These are phyloP conservation scores for Podaxis carcinomalis DNA, from an alignment of 768 basidiomycete genomes.

Conservation along the genomic window DNA sequence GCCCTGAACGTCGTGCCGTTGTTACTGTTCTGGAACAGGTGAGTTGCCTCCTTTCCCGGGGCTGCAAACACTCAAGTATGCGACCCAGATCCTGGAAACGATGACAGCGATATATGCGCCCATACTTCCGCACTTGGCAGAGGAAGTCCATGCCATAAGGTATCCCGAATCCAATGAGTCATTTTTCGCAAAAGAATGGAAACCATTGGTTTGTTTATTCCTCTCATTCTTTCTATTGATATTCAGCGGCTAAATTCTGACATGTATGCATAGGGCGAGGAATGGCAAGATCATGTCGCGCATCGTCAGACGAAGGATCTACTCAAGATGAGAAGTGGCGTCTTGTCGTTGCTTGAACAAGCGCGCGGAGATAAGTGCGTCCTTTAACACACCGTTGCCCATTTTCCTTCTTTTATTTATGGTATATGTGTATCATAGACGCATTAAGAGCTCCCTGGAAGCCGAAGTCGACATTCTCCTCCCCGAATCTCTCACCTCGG, in stretches of 20 bases:
- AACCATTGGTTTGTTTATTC: constrained; percentile 48
- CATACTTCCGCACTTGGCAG: constrained; percentile 85
- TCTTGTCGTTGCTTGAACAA: constrained; percentile 68
- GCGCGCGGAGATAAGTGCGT: constrained; percentile 73
- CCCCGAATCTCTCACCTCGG: constrained; percentile 31
- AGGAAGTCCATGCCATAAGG: constrained; percentile 68
- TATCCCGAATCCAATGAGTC: constrained; percentile 37
- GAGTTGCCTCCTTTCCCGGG: not conserved
- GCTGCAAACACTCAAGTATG: not conserved
- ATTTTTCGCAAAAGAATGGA: constrained; percentile 73
- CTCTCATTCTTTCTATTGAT: not conserved
- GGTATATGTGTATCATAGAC: constrained; percentile 31
- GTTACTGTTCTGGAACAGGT: constrained; percentile 74
- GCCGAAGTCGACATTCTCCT: constrained; percentile 67
- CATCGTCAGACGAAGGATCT: constrained; percentile 62
- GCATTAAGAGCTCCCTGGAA: constrained; percentile 73
- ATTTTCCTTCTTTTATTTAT: constrained; percentile 1
- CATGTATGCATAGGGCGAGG: constrained; percentile 34
- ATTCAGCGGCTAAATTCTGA: not conserved
- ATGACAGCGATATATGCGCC: constrained; percentile 76
- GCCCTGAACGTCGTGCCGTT: constrained; percentile 55
- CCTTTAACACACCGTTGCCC: not conserved
- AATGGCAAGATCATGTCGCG: constrained; percentile 60
- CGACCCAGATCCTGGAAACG: constrained; percentile 55
- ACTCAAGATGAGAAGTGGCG: constrained; percentile 53